A percentile compares a stretch with the other conserved stretches of the same genome.
phyloP scores from a whole-genome alignment of 1,139 yeast species.

The Yamadazyma dendronema region DNA sequence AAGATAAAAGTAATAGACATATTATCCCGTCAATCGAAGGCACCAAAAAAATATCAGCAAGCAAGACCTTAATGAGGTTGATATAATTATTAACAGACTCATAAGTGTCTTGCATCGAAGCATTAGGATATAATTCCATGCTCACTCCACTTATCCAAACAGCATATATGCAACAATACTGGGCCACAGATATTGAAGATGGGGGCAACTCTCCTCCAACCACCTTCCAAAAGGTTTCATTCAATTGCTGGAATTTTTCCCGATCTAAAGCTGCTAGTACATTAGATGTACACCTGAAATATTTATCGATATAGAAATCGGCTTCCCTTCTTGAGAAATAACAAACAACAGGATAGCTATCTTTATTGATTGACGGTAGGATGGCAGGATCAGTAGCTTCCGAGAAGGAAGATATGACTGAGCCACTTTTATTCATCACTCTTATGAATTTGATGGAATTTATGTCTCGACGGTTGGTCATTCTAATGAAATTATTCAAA shows the following conservation, averaged over 20 bases:
- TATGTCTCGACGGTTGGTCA: conserved; percentile 8
- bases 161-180: conserved; percentile 11
- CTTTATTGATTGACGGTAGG: conserved; percentile 2
- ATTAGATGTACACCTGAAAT: conserved; percentile 1
- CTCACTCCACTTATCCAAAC: conserved; percentile 14
- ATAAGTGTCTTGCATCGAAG: conserved; percentile 16
- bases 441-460: conserved; percentile 10
- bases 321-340: conserved; percentile 22
- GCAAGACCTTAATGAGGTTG: conserved; percentile 30
- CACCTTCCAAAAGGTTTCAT: conserved; percentile 12
- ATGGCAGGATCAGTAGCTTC: conserved; percentile 6
- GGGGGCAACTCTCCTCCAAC: conserved; percentile 26
- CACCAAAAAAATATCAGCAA: conserved; percentile 40
- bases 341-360: conserved; percentile 17
- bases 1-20: conserved; percentile 34
- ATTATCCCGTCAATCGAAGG: conserved; percentile 44
- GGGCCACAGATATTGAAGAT: conserved; percentile 7
- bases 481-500: conserved; percentile 11
- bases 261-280: conserved; percentile 26
- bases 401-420: conserved; percentile 10
- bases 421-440: conserved; percentile 13
- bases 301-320: conserved; percentile 12
- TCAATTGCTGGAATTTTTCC: conserved; percentile 20
- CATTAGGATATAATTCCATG: conserved; percentile 8
- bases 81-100: conserved; percentile 7